phyloP scores from a whole-genome alignment of 1,139 yeast species.

The Hanseniaspora uvarum region DNA sequence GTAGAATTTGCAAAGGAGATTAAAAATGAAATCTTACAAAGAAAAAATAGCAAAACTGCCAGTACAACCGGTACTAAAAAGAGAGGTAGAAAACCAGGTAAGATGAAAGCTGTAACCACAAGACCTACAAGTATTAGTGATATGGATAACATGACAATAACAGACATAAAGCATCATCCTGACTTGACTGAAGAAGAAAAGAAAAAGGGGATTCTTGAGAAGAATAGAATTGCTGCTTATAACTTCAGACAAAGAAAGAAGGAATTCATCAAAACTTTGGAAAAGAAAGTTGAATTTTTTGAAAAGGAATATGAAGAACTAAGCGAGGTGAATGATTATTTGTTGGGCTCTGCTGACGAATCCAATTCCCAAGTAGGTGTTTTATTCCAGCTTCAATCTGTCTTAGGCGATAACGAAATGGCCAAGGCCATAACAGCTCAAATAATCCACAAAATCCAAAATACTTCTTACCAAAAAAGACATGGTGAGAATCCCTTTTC shows the following conservation, averaged over 20 bases:
- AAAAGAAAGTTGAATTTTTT: slow-evolving; percentile 60
- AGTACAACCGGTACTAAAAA: slow-evolving; percentile 10
- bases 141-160: slow-evolving; percentile 7
- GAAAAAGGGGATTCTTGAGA: slow-evolving; percentile 70
- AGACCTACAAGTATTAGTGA: neutral
- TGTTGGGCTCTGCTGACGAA: neutral
- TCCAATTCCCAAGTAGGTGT: neutral
- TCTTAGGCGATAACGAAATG: neutral
- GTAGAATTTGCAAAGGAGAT: slow-evolving; percentile 2
- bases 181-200: slow-evolving; percentile 30
- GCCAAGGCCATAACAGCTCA: slow-evolving; percentile 5
- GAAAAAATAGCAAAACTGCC: slow-evolving; percentile 14
- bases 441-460: neutral
- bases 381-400: neutral
- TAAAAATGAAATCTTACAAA: slow-evolving; percentile 13
- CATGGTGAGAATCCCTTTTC: slow-evolving; percentile 13
- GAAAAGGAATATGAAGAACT: slow-evolving; percentile 62
- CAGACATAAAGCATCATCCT: slow-evolving; percentile 19
- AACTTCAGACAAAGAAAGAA: slow-evolving; percentile 93
- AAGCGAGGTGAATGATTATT: slow-evolving; percentile 28
- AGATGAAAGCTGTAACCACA: neutral
- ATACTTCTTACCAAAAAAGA: slow-evolving; percentile 11
- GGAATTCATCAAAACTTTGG: slow-evolving; percentile 74
- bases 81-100: slow-evolving; percentile 19
- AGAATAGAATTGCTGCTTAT: slow-evolving; percentile 90